Percentiles rank a stretch among this genome's conserved stretches.
Conservation (phyloP, 176 grass and related monocot species). For the Pontederia paniculata region DNA sequence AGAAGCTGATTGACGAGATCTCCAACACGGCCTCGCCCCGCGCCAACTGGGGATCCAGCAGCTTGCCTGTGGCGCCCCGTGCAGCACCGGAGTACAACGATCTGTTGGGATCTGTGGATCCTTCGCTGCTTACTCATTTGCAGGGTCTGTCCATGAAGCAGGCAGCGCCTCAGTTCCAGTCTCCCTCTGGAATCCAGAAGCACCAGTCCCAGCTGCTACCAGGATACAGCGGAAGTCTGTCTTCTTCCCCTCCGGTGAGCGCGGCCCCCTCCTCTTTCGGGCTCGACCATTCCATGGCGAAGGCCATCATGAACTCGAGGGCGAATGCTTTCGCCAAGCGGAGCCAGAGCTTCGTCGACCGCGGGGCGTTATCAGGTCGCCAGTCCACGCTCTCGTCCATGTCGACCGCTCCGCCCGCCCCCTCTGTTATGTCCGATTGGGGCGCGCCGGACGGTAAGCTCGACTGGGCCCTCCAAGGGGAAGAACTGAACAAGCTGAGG, state of each 20-base stretch:
- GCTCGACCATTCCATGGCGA: slow-evolving; percentile 18
- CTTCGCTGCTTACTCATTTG: slow-evolving; percentile 17
- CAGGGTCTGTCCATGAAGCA: slow-evolving; percentile 14
- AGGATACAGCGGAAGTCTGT: slow-evolving; percentile 1
- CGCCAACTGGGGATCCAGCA: slow-evolving; percentile 39
- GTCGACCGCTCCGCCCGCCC: slow-evolving; percentile 8
- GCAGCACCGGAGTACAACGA: slow-evolving; percentile 25
- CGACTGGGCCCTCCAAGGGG: slow-evolving; percentile 30
- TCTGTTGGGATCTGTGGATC: slow-evolving; percentile 2
- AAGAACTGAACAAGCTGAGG: slow-evolving; percentile 67
- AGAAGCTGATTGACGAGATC: slow-evolving; percentile 75
- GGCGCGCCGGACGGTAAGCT: slow-evolving; percentile 13
- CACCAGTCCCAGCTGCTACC: slow-evolving; percentile 29
- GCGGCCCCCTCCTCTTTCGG: slow-evolving; percentile 9
- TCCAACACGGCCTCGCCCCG: slow-evolving; percentile 44
- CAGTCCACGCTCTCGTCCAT: slow-evolving; percentile 26
- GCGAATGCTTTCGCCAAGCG: slow-evolving; percentile 37
- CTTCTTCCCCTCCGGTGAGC: slow-evolving; percentile 3
- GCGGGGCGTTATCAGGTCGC: slow-evolving; percentile 31
- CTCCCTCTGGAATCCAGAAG: slow-evolving; percentile 45
- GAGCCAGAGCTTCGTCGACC: slow-evolving; percentile 96
- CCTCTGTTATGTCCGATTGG: slow-evolving; percentile 30
- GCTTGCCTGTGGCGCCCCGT: background rate
- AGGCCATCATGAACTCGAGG: slow-evolving; percentile 22
- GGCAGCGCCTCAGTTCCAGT: slow-evolving; percentile 1